Evolutionary conservation across 108 stramenopile species (phyloP).

Genomic region (Nitzschia inconspicua): DNA sequence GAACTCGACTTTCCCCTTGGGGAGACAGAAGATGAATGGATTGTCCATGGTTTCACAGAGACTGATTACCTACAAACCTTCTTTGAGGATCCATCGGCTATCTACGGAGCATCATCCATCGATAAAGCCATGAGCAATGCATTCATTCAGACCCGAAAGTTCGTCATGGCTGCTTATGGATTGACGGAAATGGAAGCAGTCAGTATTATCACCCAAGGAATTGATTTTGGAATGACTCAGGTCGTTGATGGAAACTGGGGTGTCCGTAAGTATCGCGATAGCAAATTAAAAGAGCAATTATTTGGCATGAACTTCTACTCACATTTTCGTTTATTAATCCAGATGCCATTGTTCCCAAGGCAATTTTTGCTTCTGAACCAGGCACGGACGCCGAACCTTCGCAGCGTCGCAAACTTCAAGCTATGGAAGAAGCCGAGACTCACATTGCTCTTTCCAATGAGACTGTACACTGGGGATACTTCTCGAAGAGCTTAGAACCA

Average conservation of each 20-base stretch:
- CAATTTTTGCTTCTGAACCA: conserved; percentile 18
- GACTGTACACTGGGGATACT: conserved; percentile 43
- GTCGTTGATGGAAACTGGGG: conserved; percentile 48
- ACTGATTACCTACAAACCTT: conserved; percentile 36
- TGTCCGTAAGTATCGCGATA: too few species aligned
- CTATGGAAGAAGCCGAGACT: background rate
- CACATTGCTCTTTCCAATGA: conserved; percentile 1
- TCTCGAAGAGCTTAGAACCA: conserved; percentile 24
- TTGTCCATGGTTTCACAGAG: conserved; percentile 44
- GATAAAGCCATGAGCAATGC: conserved; percentile 42
- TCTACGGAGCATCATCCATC: conserved; percentile 26
- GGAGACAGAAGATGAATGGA: conserved; percentile 28
- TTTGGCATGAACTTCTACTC: too few species aligned
- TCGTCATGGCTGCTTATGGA: conserved; percentile 30
- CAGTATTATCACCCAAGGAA: conserved; percentile 29
- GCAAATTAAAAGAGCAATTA: too few species aligned
- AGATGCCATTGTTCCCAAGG: conserved; percentile 34
- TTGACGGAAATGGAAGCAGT: conserved; percentile 36
- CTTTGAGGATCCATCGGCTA: conserved; percentile 27
- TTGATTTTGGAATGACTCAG: conserved; percentile 39
- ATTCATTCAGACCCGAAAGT: conserved; percentile 42
- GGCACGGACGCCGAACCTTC: background rate
- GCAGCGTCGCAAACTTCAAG: background rate
- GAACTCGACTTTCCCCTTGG: conserved; percentile 35
- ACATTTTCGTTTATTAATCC: too few species aligned